Evolutionary conservation across 768 basidiomycete species (phyloP).

Genomic region (Rhizopogon vesiculosus): DNA sequence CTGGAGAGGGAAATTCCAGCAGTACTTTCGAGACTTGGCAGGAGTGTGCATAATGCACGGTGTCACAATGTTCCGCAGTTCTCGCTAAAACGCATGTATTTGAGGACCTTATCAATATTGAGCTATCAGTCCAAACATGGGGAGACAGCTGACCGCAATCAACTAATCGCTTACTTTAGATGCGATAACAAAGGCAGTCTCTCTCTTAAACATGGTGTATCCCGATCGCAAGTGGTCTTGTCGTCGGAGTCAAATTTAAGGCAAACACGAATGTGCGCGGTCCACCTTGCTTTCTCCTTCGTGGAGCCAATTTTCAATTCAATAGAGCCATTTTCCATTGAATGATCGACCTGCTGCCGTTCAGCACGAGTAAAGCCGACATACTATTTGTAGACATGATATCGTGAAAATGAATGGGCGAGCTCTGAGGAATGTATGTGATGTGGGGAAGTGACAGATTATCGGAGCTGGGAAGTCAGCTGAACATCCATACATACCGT

Average conservation of each 20-base stretch:
- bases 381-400: too few species aligned
- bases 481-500: neutral
- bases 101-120: too few species aligned
- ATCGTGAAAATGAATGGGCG: constrained; percentile 22
- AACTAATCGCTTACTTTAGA: too few species aligned
- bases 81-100: too few species aligned
- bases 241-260: constrained; percentile 49
- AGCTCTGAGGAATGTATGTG: constrained; percentile 16
- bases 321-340: constrained; percentile 52
- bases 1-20: too few species aligned
- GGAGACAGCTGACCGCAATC: too few species aligned
- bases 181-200: too few species aligned
- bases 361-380: too few species aligned
- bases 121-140: neutral
- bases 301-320: constrained; percentile 50
- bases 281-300: constrained; percentile 45
- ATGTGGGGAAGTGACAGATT: neutral
- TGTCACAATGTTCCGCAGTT: too few species aligned
- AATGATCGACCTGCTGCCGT: constrained; percentile 41
- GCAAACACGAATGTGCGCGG: constrained; percentile 46
- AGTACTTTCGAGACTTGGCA: too few species aligned
- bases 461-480: constrained; percentile 2
- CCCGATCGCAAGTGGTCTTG: constrained; percentile 49
- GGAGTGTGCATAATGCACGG: too few species aligned
- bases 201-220: constrained; percentile 43